These are phyloP conservation scores for Macrophomina phaseolina DNA, from an alignment of 2,329 filamentous ascomycete species.

Conservation along the genomic window DNA sequence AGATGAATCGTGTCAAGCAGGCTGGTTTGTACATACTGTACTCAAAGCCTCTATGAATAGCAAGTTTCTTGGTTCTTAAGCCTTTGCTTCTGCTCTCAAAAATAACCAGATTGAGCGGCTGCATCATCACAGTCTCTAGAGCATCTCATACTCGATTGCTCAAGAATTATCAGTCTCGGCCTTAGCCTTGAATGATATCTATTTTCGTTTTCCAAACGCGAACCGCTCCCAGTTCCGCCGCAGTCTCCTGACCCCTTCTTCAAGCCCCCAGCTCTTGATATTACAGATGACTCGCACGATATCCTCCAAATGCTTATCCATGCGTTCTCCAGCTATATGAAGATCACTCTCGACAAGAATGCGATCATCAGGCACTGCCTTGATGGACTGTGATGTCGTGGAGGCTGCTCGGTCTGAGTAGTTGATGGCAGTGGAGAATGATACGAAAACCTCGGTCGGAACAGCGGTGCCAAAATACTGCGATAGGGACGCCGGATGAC, in stretches of 20 bases:
- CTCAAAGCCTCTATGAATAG: too few species aligned
- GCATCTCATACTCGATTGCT: too few species aligned
- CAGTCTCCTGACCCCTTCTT: slow-evolving; percentile 71
- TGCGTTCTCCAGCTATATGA: slow-evolving; percentile 77
- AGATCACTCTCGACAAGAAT: slow-evolving; percentile 90
- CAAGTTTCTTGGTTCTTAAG: too few species aligned
- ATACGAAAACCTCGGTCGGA: slow-evolving; percentile 82
- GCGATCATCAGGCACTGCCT: slow-evolving; percentile 74
- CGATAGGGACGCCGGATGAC: slow-evolving; percentile 72
- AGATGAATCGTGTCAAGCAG: too few species aligned
- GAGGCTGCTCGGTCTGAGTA: slow-evolving; percentile 59
- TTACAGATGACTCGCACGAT: slow-evolving; percentile 77
- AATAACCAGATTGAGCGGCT: background rate
- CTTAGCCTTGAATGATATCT: too few species aligned
- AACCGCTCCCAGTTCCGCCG: slow-evolving; percentile 80
- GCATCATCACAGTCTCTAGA: background rate
- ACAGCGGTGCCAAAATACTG: slow-evolving; percentile 78
- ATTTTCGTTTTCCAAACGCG: slow-evolving; percentile 62
- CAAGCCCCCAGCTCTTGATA: slow-evolving; percentile 77
- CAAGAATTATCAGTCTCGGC: background rate
- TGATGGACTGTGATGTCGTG: slow-evolving; percentile 68
- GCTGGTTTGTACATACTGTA: too few species aligned
- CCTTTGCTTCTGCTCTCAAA: too few species aligned
- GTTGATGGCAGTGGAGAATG: slow-evolving; percentile 86
- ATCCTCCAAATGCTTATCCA: slow-evolving; percentile 79